These are phyloP conservation scores for Podaxis sp. DNA, from an alignment of 768 basidiomycete species.

Conservation along the genomic window DNA sequence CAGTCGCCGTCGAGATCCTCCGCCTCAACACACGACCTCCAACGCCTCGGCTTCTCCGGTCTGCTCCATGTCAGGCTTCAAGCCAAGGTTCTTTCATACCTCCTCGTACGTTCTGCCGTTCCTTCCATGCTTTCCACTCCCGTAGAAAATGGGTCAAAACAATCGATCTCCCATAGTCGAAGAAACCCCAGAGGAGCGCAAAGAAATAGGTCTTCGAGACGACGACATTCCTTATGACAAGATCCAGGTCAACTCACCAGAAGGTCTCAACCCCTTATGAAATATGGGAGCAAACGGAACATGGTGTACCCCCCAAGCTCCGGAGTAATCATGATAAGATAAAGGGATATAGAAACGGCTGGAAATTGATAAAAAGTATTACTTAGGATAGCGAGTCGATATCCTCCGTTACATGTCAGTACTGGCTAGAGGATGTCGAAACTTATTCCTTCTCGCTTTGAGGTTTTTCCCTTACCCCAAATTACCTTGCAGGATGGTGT, in stretches of 20 bases:
- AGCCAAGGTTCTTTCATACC: not conserved
- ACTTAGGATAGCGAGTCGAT: no score
- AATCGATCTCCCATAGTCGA: not conserved
- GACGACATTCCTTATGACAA: conserved; percentile 6
- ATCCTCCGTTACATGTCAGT: no score
- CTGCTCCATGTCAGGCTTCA: not conserved
- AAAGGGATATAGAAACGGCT: no score
- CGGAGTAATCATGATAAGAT: no score
- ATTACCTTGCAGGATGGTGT: no score
- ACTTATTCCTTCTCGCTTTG: no score
- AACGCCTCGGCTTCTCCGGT: not conserved
- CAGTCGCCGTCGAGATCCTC: not conserved
- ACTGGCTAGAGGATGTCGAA: no score
- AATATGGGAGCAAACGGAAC: no score
- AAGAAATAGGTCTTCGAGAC: conserved; percentile 13
- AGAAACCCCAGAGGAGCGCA: not conserved
- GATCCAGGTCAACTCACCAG: not conserved
- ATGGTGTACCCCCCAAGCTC: no score
- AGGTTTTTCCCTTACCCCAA: no score
- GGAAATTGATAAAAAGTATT: no score
- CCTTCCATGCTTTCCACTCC: not conserved
- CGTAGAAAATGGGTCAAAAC: not conserved
- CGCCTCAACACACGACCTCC: not conserved
- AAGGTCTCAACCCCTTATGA: not conserved
- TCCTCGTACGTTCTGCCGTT: not conserved